Percentiles rank a stretch among this genome's conserved stretches.
phyloP scores from a whole-genome alignment of 441 rosid species.

The Breynia disticha region DNA sequence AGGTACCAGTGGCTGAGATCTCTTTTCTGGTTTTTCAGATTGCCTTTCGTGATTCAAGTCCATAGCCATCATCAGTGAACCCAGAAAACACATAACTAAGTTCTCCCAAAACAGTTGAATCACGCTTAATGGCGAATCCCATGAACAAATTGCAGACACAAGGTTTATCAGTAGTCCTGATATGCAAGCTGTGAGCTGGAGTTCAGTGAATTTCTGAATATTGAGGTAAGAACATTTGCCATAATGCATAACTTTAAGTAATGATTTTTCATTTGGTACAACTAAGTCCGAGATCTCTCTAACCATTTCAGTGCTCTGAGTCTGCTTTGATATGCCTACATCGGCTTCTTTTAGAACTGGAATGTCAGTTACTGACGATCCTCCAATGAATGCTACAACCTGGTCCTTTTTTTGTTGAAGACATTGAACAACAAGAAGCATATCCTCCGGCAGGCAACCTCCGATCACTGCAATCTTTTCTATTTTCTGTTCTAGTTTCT shows the following conservation, averaged over 20 bases:
- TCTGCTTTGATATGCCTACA: slow-evolving; percentile 13
- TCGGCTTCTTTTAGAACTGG: slow-evolving; percentile 22
- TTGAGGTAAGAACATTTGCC: slow-evolving; percentile 22
- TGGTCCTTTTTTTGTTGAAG: slow-evolving; percentile 13
- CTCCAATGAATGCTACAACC: slow-evolving; percentile 22
- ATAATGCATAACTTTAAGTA: neutral
- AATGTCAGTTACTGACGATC: slow-evolving; percentile 14
- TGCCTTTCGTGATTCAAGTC: slow-evolving; percentile 10
- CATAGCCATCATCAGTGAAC: slow-evolving; percentile 23
- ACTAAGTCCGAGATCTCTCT: slow-evolving; percentile 17
- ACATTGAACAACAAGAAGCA: slow-evolving; percentile 2
- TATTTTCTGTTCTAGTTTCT: slow-evolving; percentile 3
- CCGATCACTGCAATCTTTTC: slow-evolving; percentile 11
- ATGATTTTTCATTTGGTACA: slow-evolving; percentile 4
- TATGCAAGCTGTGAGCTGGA: slow-evolving; percentile 18
- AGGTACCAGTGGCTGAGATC: slow-evolving; percentile 13
- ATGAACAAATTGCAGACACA: slow-evolving; percentile 9
- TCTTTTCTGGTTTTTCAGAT: slow-evolving; percentile 2
- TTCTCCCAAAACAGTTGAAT: slow-evolving; percentile 22
- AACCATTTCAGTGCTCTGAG: slow-evolving; percentile 13
- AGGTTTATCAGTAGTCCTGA: slow-evolving; percentile 22
- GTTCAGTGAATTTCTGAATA: slow-evolving; percentile 23
- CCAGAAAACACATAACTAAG: slow-evolving; percentile 13
- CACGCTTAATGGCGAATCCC: slow-evolving; percentile 18
- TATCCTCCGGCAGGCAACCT: slow-evolving; percentile 11